phyloP scores from a whole-genome alignment of 371 early-diverging fungal genomes.

The Rhizopus delemar region DNA sequence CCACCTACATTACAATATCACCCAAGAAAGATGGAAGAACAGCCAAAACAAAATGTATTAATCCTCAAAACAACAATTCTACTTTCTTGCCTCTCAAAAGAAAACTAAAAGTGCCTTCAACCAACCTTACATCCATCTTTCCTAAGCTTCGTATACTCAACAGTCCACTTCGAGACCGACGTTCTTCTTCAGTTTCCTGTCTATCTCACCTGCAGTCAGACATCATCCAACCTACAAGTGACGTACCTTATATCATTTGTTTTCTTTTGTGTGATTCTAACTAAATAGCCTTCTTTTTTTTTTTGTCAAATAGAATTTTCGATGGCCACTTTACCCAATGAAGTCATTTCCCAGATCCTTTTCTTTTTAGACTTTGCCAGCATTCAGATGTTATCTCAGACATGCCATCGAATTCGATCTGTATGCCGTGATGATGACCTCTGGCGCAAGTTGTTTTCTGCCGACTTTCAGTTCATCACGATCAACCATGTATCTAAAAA shows the following conservation, averaged over 20 bases:
- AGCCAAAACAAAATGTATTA: conserved; percentile 26
- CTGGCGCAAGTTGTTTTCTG: conserved; percentile 29
- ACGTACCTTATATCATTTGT: neutral
- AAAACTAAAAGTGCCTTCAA: conserved; percentile 19
- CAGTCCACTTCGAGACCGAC: conserved; percentile 6
- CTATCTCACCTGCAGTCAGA: neutral
- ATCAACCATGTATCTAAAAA: neutral
- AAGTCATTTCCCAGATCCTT: conserved; percentile 29
- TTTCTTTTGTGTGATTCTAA: neutral
- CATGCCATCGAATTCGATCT: conserved; percentile 20
- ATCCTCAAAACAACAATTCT: conserved; percentile 10
- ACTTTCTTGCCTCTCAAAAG: conserved; percentile 17
- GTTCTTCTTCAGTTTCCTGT: conserved; percentile 12
- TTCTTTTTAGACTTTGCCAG: conserved; percentile 26
- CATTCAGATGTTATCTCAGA: conserved; percentile 28
- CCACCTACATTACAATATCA: conserved; percentile 26
- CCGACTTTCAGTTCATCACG: conserved; percentile 20
- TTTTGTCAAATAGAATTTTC: neutral
- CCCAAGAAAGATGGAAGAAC: conserved; percentile 29
- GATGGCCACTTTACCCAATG: conserved; percentile 24
- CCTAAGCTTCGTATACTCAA: conserved; percentile 19
- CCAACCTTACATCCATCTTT: conserved; percentile 18
- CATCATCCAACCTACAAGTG: neutral
- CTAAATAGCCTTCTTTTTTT: neutral
- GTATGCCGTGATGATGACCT: conserved; percentile 29